These are phyloP conservation scores for Verticillium longisporum DNA, from an alignment of 2,329 filamentous ascomycete genomes.

Conservation along the genomic window DNA sequence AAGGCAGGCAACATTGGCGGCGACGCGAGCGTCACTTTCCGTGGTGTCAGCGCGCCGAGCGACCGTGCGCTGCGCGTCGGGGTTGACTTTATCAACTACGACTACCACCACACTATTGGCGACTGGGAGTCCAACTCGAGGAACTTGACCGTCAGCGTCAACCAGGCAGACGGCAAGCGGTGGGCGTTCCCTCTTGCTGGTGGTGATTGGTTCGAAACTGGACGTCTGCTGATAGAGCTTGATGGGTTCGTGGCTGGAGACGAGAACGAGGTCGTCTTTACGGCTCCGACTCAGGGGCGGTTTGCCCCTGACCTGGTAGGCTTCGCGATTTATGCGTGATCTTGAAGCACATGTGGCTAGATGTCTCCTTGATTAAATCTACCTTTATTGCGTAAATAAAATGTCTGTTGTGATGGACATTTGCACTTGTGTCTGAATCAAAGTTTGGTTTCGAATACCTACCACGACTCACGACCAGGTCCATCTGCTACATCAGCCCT, in stretches of 20 bases:
- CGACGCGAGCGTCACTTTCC: conserved; percentile 27
- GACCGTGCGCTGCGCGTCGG: conserved; percentile 31
- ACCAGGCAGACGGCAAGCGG: conserved; percentile 30
- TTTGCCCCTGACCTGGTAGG: conserved; percentile 37
- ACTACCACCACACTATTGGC: conserved; percentile 34
- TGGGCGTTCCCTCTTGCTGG: conserved; percentile 44
- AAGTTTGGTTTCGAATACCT: not conserved
- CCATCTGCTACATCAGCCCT: not conserved
- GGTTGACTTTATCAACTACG: conserved; percentile 46
- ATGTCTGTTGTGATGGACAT: too few species aligned
- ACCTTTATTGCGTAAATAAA: too few species aligned
- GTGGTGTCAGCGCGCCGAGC: conserved; percentile 19
- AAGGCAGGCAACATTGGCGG: conserved; percentile 32
- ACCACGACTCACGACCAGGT: too few species aligned
- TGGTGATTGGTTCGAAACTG: conserved; percentile 42
- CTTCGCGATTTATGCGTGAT: conserved; percentile 15
- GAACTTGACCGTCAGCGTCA: conserved; percentile 43
- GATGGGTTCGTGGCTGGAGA: conserved; percentile 35
- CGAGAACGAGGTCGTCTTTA: conserved; percentile 29
- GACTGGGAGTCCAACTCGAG: conserved; percentile 37
- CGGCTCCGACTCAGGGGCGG: conserved; percentile 13
- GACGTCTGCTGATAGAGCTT: conserved; percentile 34
- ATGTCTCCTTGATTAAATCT: too few species aligned
- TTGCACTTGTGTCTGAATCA: too few species aligned
- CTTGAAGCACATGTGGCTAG: not conserved